Conservation (phyloP, 2,329 filamentous ascomycete species). For the Colletotrichum sp. region DNA sequence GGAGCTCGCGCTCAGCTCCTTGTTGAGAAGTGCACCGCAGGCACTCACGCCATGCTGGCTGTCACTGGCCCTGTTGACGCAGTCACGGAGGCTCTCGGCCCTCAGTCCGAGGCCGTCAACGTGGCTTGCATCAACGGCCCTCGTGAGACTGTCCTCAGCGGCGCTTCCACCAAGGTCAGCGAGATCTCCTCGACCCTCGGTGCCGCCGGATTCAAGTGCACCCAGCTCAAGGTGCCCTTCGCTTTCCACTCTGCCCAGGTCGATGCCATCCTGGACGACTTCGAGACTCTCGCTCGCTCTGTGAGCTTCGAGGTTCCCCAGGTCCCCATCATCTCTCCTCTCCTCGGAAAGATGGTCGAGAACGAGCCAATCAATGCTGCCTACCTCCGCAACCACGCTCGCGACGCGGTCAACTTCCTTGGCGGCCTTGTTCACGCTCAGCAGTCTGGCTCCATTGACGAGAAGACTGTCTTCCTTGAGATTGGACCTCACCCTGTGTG, state of each 20-base stretch:
- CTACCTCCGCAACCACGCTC: constrained; percentile 66
- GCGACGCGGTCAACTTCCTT: constrained; percentile 71
- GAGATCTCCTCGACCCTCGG: constrained; percentile 45
- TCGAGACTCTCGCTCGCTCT: constrained; percentile 51
- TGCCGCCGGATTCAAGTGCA: constrained; percentile 44
- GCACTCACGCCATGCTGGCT: constrained; percentile 67
- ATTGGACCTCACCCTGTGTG: constrained; percentile 75
- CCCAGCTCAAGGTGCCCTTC: constrained; percentile 54
- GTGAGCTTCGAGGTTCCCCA: constrained; percentile 48
- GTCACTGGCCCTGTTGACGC: constrained; percentile 54
- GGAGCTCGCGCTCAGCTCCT: constrained; percentile 71
- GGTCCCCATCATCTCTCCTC: constrained; percentile 72
- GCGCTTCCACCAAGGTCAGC: constrained; percentile 44
- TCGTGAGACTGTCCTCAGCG: constrained; percentile 74
- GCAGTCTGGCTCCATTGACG: constrained; percentile 57
- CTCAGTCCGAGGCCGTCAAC: constrained; percentile 43
- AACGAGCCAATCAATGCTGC: constrained; percentile 54
- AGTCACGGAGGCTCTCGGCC: constrained; percentile 57
- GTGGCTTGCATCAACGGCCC: constrained; percentile 79
- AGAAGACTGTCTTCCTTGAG: constrained; percentile 72
- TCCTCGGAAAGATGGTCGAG: constrained; percentile 59
- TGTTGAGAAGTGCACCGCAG: constrained; percentile 66
- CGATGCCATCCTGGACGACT: constrained; percentile 60
- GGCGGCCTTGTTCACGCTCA: constrained; percentile 62
- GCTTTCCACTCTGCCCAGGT: constrained; percentile 61